A percentile compares a stretch with the other conserved stretches of the same genome.
phyloP scores from a whole-genome alignment of 2,329 filamentous ascomycete species.

The Paraconiothyrium sp. region DNA sequence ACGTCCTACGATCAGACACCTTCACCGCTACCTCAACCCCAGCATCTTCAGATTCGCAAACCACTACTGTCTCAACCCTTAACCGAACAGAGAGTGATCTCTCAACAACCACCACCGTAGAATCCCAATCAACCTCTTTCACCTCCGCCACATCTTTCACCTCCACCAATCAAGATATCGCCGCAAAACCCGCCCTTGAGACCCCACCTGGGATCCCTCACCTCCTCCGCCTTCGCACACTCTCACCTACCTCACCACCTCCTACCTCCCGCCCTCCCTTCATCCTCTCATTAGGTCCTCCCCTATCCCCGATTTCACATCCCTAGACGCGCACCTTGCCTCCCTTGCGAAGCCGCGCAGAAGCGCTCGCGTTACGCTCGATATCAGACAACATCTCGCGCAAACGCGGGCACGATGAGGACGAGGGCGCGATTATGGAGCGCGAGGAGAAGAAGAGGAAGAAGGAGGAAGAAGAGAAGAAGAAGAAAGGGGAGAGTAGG shows the following conservation, averaged over 20 bases:
- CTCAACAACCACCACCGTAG: conserved; percentile 32
- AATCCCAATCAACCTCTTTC: conserved; percentile 28
- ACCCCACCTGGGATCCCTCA: conserved; percentile 58
- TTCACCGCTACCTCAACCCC: conserved; percentile 23
- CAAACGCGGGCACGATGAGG: conserved; percentile 66
- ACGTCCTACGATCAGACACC: conserved; percentile 68
- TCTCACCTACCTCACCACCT: conserved; percentile 70
- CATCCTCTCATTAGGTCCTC: conserved; percentile 54
- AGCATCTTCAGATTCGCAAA: conserved; percentile 27
- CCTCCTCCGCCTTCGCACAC: conserved; percentile 72
- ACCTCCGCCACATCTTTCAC: conserved; percentile 24
- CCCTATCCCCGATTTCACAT: conserved; percentile 70
- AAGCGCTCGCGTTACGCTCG: conserved; percentile 75
- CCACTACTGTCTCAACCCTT: conserved; percentile 11
- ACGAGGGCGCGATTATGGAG: conserved; percentile 71
- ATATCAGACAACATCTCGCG: conserved; percentile 72
- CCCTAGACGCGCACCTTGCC: conserved; percentile 75
- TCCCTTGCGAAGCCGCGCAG: conserved; percentile 72
- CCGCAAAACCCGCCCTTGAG: conserved; percentile 26
- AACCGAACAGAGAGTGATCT: background rate
- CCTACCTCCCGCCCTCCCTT: conserved; percentile 63
- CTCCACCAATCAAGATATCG: conserved; percentile 22
- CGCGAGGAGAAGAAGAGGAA: conserved; percentile 83
- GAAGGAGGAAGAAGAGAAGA: conserved; percentile 88
- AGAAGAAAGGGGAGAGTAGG: conserved; percentile 79